phyloP scores from a whole-genome alignment of 305 asterid species.

The Fraxinus sp. region DNA sequence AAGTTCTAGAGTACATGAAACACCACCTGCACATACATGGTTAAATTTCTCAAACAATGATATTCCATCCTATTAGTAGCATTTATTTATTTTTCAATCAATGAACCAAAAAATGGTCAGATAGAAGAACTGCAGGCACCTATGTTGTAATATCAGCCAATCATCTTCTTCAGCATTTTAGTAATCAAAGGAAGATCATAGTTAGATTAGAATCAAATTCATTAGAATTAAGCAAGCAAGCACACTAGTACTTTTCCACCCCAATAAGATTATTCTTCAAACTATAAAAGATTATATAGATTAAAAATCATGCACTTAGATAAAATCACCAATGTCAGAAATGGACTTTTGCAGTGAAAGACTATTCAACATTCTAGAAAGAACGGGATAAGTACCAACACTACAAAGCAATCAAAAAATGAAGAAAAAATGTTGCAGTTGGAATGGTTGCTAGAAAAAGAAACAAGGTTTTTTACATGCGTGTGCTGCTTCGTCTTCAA shows the following conservation, averaged over 20 bases:
- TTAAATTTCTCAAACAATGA: not conserved
- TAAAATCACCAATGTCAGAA: not conserved
- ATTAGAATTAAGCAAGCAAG: not conserved
- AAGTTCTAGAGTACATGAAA: constrained; percentile 70
- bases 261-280: not conserved
- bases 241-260: not conserved
- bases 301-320: not conserved
- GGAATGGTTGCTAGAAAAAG: not conserved
- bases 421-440: not conserved
- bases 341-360: not conserved
- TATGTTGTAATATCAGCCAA: not conserved
- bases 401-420: not conserved
- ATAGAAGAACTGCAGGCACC: not conserved
- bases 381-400: not conserved
- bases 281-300: not conserved
- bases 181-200: not conserved
- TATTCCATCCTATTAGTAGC: constrained; percentile 5
- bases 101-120: not conserved
- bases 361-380: not conserved
- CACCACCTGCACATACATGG: constrained; percentile 56
- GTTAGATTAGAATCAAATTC: not conserved
- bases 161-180: not conserved
- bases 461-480: not conserved
- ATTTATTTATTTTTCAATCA: not conserved
- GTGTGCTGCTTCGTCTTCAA: not conserved